These are phyloP conservation scores for Neopestalotiopsis sp. DNA, from an alignment of 2,329 filamentous ascomycete genomes.

Conservation along the genomic window DNA sequence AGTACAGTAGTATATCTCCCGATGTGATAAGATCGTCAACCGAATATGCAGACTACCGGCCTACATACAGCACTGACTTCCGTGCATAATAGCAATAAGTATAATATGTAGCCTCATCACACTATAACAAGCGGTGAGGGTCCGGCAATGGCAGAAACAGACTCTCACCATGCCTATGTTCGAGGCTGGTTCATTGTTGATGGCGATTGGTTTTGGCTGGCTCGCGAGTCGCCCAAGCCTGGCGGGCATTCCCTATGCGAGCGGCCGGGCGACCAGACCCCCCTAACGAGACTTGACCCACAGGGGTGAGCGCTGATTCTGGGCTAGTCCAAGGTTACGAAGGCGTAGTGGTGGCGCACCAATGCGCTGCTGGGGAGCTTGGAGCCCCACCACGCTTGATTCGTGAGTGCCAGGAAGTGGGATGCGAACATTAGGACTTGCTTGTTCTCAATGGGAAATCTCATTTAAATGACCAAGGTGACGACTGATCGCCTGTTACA, in stretches of 20 bases:
- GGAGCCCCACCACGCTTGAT: constrained; percentile 9
- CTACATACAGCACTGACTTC: not conserved
- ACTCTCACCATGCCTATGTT: not conserved
- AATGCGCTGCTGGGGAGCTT: constrained; percentile 1
- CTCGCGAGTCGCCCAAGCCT: constrained; percentile 1
- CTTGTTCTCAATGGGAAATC: not conserved
- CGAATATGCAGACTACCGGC: not conserved
- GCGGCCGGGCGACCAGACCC: constrained; percentile 5
- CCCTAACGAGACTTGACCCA: not conserved
- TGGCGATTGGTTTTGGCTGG: constrained; percentile 1
- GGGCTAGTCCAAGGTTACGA: not conserved
- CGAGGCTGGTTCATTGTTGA: constrained; percentile 2
- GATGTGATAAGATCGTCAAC: not conserved
- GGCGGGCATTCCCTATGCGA: constrained; percentile 3
- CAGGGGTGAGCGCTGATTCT: not conserved
- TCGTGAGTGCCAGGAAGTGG: not conserved
- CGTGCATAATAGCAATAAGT: not conserved
- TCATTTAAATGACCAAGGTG: constrained; percentile 13
- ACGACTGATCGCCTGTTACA: constrained; percentile 3
- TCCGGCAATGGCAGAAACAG: not conserved
- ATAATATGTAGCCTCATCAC: not conserved
- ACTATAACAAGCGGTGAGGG: constrained; percentile 8
- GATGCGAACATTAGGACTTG: constrained; percentile 6
- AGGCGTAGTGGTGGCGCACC: not conserved
- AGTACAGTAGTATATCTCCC: not conserved